Evolutionary conservation across 2,329 filamentous ascomycete species (phyloP), one percentile per base, ranked within the genome.

Genomic region (Drechslerella coelobrocha): DNA sequence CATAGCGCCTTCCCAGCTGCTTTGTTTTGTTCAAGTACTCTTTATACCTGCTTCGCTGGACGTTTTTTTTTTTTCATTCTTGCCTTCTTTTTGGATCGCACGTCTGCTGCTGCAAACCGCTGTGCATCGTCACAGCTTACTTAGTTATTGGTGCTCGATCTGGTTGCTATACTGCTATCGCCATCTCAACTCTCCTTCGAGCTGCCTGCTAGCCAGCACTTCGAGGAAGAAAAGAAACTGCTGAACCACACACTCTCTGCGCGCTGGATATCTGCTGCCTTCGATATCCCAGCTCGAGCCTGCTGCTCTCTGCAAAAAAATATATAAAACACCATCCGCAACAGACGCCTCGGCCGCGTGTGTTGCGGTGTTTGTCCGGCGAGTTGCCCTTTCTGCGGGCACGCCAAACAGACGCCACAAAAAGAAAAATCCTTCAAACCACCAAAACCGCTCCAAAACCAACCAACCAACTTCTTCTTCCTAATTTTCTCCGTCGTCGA

Each of bases 131-230:
- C n/a, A n/a, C n/a, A n/a, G n/a, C n/a, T n/a, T n/a, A n/a, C n/a
- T n/a, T n/a, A n/a, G n/a, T n/a, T n/a, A n/a, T n/a, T n/a, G n/a
- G n/a, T n/a, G n/a, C n/a, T n/a, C 53, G 14, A 26, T 34, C 57
- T 61, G 50, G 43, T 41, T 61, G 47, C 37, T 53, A 23, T n/a
- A 14, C 51, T 41, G 48, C 57, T 52, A 48, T 27, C 31, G 51
- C 34, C 37, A 47, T 53, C 45, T 29, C 31, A 8, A 39, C 48
- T 47, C 47, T 43, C 2, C 29, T 31, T 21, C 10, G 23, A 27
- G 7, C 23, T 48, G 48, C 31, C 31, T 61, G 9, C 2, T 19
- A 12, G 41, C 41, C n/a, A n/a, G n/a, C n/a, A n/a, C 14, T 17
- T 12, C 2, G 43, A 21, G 43, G 17, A 47, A 23, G 39, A 23